Conservation (phyloP, 129 eudicot genomes). For the Erigeron canadensis region DNA sequence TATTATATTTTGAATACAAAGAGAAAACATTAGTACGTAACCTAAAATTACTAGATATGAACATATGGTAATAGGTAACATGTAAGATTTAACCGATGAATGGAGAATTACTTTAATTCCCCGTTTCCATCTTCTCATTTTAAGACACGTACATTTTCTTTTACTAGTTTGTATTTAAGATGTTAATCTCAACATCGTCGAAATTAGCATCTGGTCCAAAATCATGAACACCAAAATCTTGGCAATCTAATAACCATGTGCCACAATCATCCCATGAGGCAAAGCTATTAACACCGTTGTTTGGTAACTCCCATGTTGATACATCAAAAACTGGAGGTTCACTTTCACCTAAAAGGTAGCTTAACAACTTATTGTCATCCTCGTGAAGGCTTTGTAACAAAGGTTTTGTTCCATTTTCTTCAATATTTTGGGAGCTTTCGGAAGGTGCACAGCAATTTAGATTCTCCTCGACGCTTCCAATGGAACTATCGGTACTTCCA, state of each 20-base stretch:
- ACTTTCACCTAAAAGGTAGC: constrained; percentile 52
- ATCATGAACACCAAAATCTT: constrained; percentile 75
- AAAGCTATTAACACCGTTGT: constrained; percentile 13
- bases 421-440: constrained; percentile 22
- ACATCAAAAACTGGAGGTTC: constrained; percentile 28
- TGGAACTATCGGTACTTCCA: too few species aligned
- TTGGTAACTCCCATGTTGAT: constrained; percentile 53
- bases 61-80: too few species aligned
- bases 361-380: constrained; percentile 50
- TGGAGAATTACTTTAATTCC: too few species aligned
- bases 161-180: constrained; percentile 29
- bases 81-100: too few species aligned
- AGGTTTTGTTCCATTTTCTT: constrained; percentile 32
- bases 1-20: too few species aligned
- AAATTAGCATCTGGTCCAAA: constrained; percentile 56
- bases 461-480: too few species aligned
- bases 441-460: too few species aligned
- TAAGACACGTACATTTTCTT: too few species aligned
- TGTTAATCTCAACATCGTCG: constrained; percentile 43
- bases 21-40: too few species aligned
- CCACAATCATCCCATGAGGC: constrained; percentile 59
- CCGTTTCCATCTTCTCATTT: too few species aligned
- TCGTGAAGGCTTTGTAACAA: constrained; percentile 34
- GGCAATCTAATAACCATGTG: constrained; percentile 68
- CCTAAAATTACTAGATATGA: too few species aligned